These are phyloP conservation scores for Aeminium ludgeri DNA, from an alignment of 495 filamentous ascomycete genomes.

Conservation along the genomic window DNA sequence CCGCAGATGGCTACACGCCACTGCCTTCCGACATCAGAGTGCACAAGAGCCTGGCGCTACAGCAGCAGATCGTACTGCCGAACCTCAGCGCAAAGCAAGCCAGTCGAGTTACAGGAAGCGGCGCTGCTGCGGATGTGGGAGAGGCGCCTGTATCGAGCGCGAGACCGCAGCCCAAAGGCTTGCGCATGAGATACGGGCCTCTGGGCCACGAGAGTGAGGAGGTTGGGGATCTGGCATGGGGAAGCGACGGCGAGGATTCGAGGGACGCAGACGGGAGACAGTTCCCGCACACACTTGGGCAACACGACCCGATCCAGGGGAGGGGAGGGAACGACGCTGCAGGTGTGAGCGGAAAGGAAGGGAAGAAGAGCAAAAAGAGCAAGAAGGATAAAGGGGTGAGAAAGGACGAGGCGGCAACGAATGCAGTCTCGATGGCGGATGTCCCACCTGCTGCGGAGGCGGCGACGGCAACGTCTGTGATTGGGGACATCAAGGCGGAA, in stretches of 20 bases:
- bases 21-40: not conserved
- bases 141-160: constrained; percentile 18
- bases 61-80: constrained; percentile 22
- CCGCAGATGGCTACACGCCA: constrained; percentile 4
- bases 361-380: constrained; percentile 18
- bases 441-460: not conserved
- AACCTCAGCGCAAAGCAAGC: constrained; percentile 21
- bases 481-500: not conserved
- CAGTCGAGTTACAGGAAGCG: constrained; percentile 20
- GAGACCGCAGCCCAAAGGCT: constrained; percentile 37
- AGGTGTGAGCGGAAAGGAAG: not conserved
- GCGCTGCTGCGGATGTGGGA: constrained; percentile 28
- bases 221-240: constrained; percentile 33
- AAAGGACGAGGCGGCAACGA: constrained; percentile 1
- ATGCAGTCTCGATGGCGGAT: not conserved
- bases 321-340: not conserved
- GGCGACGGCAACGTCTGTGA: not conserved
- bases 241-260: constrained; percentile 28
- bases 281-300: not conserved
- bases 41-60: constrained; percentile 15
- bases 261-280: constrained; percentile 9
- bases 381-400: constrained; percentile 3
- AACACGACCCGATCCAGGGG: not conserved
- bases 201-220: constrained; percentile 11
- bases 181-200: constrained; percentile 45